Conservation (phyloP, 192 early-diverging fungal species). For the Umbelopsis vinacea region DNA sequence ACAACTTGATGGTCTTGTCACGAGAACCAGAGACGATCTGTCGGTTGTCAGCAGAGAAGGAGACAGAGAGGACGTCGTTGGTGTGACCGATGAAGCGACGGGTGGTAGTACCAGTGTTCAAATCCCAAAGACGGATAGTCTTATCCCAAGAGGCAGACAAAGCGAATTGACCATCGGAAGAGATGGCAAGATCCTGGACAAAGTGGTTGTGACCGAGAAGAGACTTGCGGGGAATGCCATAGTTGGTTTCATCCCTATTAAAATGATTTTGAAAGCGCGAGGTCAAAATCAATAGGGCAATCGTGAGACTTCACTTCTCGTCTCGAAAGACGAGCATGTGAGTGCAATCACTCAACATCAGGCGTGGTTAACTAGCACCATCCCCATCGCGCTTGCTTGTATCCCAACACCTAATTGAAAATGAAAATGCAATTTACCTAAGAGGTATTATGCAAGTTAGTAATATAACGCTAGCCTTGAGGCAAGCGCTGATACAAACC, state of each 20-base stretch:
- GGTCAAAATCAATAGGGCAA: slow-evolving; percentile 34
- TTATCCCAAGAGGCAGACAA: slow-evolving; percentile 99
- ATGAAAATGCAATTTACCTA: slow-evolving; percentile 16
- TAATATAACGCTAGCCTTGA: neutral
- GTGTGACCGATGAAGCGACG: slow-evolving; percentile 97
- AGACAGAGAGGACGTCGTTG: slow-evolving; percentile 97
- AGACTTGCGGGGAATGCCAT: slow-evolving; percentile 88
- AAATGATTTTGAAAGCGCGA: slow-evolving; percentile 20
- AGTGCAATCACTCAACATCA: slow-evolving; percentile 31
- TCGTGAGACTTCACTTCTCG: slow-evolving; percentile 28
- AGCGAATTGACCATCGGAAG: slow-evolving; percentile 98
- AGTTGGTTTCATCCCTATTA: slow-evolving; percentile 83
- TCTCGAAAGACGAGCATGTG: neutral
- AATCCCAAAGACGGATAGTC: slow-evolving; percentile 99
- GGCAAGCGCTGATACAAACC: slow-evolving; percentile 16
- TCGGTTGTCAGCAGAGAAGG: slow-evolving; percentile 99
- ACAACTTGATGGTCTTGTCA: slow-evolving; percentile 99
- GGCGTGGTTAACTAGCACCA: slow-evolving; percentile 6
- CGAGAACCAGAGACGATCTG: slow-evolving; percentile 98
- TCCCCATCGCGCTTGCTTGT: slow-evolving; percentile 13
- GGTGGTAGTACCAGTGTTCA: slow-evolving; percentile 93
- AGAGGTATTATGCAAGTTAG: neutral
- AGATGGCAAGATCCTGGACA: slow-evolving; percentile 97
- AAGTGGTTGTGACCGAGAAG: slow-evolving; percentile 99
- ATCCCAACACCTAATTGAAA: neutral